Conservation (phyloP, 169 alveolate genomes). For the Eimeria praecox region DNA sequence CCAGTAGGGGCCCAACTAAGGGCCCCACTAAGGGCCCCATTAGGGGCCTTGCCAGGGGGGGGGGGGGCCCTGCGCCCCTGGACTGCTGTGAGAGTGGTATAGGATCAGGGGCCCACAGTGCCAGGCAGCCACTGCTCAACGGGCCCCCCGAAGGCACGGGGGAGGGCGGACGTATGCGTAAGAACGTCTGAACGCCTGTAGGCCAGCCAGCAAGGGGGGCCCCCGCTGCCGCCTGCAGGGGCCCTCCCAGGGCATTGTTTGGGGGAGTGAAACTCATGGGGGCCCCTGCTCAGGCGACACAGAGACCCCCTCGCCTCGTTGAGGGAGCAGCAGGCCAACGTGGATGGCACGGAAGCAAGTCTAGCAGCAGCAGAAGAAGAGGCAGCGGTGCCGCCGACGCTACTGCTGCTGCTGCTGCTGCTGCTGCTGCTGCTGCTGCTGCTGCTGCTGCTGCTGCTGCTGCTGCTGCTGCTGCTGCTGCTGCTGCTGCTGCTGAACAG, state of each 20-base stretch:
- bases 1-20: background rate
- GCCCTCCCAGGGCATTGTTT: background rate
- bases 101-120: background rate
- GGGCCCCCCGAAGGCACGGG: background rate
- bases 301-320: background rate
- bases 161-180: slow-evolving; percentile 40
- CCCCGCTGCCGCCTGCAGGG: background rate
- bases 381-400: no score
- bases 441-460: background rate
- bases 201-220: background rate
- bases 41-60: background rate
- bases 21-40: background rate
- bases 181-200: slow-evolving; percentile 12
- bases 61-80: background rate
- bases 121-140: background rate
- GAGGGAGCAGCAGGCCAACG: background rate
- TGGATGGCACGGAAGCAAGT: background rate
- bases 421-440: background rate
- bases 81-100: background rate
- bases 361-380: no score
- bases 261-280: background rate
- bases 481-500: background rate
- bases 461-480: background rate
- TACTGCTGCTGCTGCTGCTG: background rate
- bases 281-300: no score